Evolutionary conservation across 352 stramenopile species (phyloP), one percentile per base, ranked within the genome.

Genomic region (Blastocystis sp.): DNA sequence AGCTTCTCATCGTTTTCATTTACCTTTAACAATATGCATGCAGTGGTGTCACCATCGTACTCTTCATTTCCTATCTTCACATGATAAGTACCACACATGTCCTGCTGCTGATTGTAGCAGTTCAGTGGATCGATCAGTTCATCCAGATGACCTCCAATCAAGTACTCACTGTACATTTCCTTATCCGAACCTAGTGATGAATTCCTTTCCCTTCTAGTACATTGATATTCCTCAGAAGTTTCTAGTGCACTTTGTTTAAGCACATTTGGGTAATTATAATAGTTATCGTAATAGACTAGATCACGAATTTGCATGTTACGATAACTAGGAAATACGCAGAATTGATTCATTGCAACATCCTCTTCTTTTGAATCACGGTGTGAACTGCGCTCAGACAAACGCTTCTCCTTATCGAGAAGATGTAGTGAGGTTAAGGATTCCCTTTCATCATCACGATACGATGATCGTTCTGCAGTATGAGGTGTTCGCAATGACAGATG

Each of bases 201-300:
- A 2, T 53, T 53, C 16, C 50, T 3, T 26, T n/a, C 20, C n/a
- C n/a, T 45, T 45, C 66, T 59, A 50, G 26, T 47, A 65, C 73
- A 85, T 43, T 64, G 16, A n/a, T 85, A 85, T 20, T 85, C 53
- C n/a, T 62, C 55, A 20, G 30, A 4, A 7, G 11, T 34, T 34
- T 85, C 43, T 18, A 85, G 18, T 39, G 53, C 73, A 18, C 6
- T 39, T 34, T 85, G 43, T 55, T 64, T 45, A 26, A 85, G 56
- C 34, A 4, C 13, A 47, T 68, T 2, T 20, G 18, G 56, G 47
- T 30, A 85, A 7, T 50, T 18, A 24, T 66, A 16, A 39, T 85
- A 85, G 20, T 30, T 45, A 26, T 85, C 50, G 26, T 85, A 85
- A 4, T n/a, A 68, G 53, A 85, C 50, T 11, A 66, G 11, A 50